A percentile compares a stretch with the other conserved stretches of the same genome.
phyloP scores from a whole-genome alignment of 805 yeast genomes.

The Lipomyces yamanashiensis region DNA sequence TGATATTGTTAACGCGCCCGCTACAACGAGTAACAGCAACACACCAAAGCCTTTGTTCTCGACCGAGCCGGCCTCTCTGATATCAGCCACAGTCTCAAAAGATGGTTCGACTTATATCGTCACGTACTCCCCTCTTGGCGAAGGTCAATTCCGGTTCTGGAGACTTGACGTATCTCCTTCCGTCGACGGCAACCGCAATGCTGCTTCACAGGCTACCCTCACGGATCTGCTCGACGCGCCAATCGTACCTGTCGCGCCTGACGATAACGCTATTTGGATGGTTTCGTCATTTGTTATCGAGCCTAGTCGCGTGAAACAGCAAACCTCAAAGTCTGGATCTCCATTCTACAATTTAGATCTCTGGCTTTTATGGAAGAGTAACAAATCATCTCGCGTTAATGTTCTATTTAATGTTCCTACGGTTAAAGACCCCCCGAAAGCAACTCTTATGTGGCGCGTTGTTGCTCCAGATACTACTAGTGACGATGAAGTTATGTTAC shows the following conservation, averaged over 20 bases:
- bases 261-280: slow-evolving; percentile 52
- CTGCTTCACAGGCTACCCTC: slow-evolving; percentile 38
- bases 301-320: slow-evolving; percentile 36
- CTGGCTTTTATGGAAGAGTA: slow-evolving; percentile 66
- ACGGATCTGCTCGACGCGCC: slow-evolving; percentile 42
- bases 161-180: slow-evolving; percentile 36
- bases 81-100: slow-evolving; percentile 36
- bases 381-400: slow-evolving; percentile 52
- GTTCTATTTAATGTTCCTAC: slow-evolving; percentile 29
- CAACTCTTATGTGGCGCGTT: slow-evolving; percentile 27
- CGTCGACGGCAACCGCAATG: slow-evolving; percentile 20
- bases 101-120: slow-evolving; percentile 40
- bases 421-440: neutral
- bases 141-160: slow-evolving; percentile 53
- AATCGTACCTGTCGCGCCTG: slow-evolving; percentile 45
- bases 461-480: slow-evolving; percentile 16
- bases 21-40: neutral
- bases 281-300: slow-evolving; percentile 51
- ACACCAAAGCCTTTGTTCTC: slow-evolving; percentile 42
- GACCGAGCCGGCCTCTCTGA: slow-evolving; percentile 43
- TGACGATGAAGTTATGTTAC: slow-evolving; percentile 32
- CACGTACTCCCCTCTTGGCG: slow-evolving; percentile 51
- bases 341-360: slow-evolving; percentile 42
- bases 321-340: slow-evolving; percentile 1
- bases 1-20: slow-evolving; percentile 15